Evolutionary conservation across 176 grass and related monocot species (phyloP), one percentile per base, ranked within the genome.

Genomic region (Saccharum officinarum): DNA sequence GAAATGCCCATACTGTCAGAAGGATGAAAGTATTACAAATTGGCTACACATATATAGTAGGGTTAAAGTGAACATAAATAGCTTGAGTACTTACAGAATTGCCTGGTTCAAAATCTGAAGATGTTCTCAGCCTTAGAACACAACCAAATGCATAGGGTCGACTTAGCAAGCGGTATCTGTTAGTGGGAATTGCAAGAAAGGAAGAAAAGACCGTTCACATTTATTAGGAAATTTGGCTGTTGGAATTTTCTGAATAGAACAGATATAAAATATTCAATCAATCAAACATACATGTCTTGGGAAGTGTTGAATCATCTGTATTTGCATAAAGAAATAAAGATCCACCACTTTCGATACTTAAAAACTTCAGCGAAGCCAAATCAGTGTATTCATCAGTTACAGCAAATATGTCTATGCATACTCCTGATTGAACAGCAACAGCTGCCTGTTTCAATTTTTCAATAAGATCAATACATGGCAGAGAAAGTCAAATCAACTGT

Each of bases 91-190:
- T 91, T 91, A 99, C 97, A 69, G 92, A 90, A 86, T 92, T 81
- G 52, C 88, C 92, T 88, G 89, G 86, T 60, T 89, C 82, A 61
- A 94, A 99, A 80, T 99, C 93, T 30, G 97, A 94, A 70, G 97
- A 99, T 94, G 97, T 99, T 86, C 97, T 92, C 77, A 99, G 75
- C 54, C 93, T 86, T 85, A 99, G 88, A 78, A 96, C 89, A 88
- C 97, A 99, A 41, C 91, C 97, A 92, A 99, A 99, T 80, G 97
- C 97, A 92, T 99, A 99, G 45, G 97, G 93, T 67, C 97, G 88
- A 84, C 97, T 99, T 82, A 99, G 83, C 88, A 99, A 88, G 3
- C 90, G 86, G 72, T 96, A 96, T 90, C 96, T 98, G 84, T 86
- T 79, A 63, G 78, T 78, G 52, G 5, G 81, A 73, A 55, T 55